Conservation (phyloP, 257 asterid species). For the Scutellaria barbata region DNA sequence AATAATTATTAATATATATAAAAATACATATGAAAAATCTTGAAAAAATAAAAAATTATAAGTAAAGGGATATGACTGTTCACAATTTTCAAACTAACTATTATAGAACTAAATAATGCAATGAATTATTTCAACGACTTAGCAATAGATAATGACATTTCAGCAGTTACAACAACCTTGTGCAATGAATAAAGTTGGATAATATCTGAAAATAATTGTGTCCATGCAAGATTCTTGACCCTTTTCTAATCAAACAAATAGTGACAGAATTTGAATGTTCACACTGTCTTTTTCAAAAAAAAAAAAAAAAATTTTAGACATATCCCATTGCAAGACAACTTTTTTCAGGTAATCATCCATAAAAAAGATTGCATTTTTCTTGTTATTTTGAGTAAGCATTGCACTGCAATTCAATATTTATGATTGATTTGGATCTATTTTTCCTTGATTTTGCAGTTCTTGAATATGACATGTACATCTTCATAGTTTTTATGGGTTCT, state of each 20-base stretch:
- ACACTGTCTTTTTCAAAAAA: conserved; percentile 51
- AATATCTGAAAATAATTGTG: background rate
- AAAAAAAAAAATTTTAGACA: conserved; percentile 22
- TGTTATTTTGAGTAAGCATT: background rate
- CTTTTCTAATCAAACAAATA: conserved; percentile 28
- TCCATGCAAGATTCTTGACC: conserved; percentile 40
- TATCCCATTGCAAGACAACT: no score
- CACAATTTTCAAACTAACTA: background rate
- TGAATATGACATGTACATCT: background rate
- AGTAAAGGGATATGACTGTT: background rate
- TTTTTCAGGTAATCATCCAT: no score
- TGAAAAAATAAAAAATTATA: no score
- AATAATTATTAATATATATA: no score
- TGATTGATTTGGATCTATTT: background rate
- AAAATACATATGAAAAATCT: no score
- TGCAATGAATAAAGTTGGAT: conserved; percentile 28
- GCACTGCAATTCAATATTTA: background rate
- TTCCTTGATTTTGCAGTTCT: conserved; percentile 31
- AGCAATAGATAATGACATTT: background rate
- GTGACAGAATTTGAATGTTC: conserved; percentile 33
- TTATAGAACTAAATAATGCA: conserved; percentile 10
- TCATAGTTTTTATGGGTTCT: background rate
- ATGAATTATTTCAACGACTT: background rate
- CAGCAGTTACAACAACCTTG: conserved; percentile 39
- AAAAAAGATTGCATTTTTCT: conserved; percentile 27